These are phyloP conservation scores for Colletotrichum zoysiae DNA, from an alignment of 2,329 filamentous ascomycete species.

Conservation along the genomic window DNA sequence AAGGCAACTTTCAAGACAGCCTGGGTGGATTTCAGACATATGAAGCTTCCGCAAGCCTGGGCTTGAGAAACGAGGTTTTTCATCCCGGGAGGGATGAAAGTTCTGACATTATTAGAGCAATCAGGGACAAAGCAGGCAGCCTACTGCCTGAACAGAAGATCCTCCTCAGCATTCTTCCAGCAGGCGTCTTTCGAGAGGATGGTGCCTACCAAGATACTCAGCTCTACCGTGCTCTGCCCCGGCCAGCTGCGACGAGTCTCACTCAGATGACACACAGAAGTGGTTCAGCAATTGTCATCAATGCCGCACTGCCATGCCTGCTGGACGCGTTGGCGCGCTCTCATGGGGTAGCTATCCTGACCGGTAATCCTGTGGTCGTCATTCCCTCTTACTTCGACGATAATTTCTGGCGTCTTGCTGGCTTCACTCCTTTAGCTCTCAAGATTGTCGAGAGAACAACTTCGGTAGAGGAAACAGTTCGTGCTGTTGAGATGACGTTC, in stretches of 20 bases:
- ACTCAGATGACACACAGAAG: constrained; percentile 78
- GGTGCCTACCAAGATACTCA: constrained; percentile 83
- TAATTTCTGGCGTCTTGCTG: constrained; percentile 92
- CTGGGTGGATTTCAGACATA: constrained; percentile 97
- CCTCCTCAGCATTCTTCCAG: constrained; percentile 85
- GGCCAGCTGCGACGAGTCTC: constrained; percentile 75
- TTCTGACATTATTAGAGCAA: constrained; percentile 91
- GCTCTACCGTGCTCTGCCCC: constrained; percentile 81
- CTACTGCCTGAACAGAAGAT: constrained; percentile 86
- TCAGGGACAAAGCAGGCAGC: constrained; percentile 84
- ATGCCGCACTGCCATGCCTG: constrained; percentile 86
- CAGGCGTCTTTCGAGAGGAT: constrained; percentile 83
- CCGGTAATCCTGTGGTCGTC: constrained; percentile 84
- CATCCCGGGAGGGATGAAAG: constrained; percentile 90
- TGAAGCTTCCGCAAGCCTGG: constrained; percentile 88
- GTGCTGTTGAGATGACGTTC: constrained; percentile 86
- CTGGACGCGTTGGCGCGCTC: constrained; percentile 88
- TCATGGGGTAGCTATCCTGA: constrained; percentile 84
- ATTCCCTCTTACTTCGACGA: constrained; percentile 90
- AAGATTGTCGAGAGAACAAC: constrained; percentile 85
- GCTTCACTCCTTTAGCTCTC: constrained; percentile 86
- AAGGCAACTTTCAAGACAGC: constrained; percentile 97
- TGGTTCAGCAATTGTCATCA: constrained; percentile 85
- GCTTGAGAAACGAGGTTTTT: constrained; percentile 90
- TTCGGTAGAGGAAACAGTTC: constrained; percentile 76